These are phyloP conservation scores for Pythium sukuiense DNA, from an alignment of 352 stramenopile genomes.

Conservation along the genomic window DNA sequence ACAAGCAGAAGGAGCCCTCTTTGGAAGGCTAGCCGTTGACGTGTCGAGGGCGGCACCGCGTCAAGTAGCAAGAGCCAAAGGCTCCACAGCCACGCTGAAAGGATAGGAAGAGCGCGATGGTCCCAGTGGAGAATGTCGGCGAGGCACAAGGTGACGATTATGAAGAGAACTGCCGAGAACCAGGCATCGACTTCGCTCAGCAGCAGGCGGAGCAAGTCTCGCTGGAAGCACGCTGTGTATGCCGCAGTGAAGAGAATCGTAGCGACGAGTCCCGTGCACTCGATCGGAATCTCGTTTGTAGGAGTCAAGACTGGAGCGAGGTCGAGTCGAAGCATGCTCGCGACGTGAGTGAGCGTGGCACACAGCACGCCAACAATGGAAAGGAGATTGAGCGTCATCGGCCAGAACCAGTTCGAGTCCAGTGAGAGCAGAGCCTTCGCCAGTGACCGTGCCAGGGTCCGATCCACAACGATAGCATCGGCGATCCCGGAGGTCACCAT, in stretches of 20 bases:
- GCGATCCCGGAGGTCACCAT: slow-evolving; percentile 8
- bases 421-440: background rate
- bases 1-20: slow-evolving; percentile 6
- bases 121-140: slow-evolving; percentile 17
- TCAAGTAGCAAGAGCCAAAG: slow-evolving; percentile 18
- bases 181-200: slow-evolving; percentile 13
- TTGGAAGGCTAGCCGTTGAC: slow-evolving; percentile 11
- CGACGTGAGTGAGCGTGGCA: background rate
- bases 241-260: background rate
- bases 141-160: slow-evolving; percentile 4
- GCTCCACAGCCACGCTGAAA: slow-evolving; percentile 17
- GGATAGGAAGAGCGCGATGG: background rate
- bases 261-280: background rate
- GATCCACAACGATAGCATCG: slow-evolving; percentile 4
- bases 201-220: slow-evolving; percentile 14
- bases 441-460: background rate
- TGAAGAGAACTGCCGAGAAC: slow-evolving; percentile 18
- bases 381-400: slow-evolving; percentile 8
- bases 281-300: background rate
- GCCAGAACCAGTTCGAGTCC: background rate
- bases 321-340: background rate
- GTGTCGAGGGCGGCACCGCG: slow-evolving; percentile 4
- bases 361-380: background rate
- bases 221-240: slow-evolving; percentile 11
- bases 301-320: background rate